Base-by-base conservation (phyloP, 176 grass and related monocot genomes). In the Themeda triandra region DNA sequence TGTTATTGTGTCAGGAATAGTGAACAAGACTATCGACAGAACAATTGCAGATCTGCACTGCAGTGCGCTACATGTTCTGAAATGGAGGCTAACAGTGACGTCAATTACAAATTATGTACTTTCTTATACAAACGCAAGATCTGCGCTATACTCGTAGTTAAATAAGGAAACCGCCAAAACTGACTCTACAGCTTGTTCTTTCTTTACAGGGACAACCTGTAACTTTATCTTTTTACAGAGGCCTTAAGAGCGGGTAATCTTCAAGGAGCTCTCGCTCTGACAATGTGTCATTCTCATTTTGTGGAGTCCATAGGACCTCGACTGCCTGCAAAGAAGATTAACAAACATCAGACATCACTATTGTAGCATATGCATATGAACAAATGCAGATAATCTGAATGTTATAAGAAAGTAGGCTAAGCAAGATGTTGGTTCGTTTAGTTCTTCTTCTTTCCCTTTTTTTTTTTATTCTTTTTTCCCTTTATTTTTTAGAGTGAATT, bases 221-320 rank as follows among this genome's bases (percentile, higher is more conserved):
- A 60, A 71, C 69, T 6, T 56, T 8, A 32, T 77, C 4, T 37
- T 37, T 86, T 42, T 73, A 99, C 66, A 99, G 84, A 63, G 96
- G 96, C 82, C 93, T 92, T 80, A 99, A 82, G 28, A 99, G 88
- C 4, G 92, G 84, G 66, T 99, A 99, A 80, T 99, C 93, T 87
- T 99, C 96, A 19, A 99, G 88, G 15, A 99, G 90, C 64, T 99
- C 96, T 27, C 86, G 69, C 84, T 96, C 96, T 25, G 93, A 94
- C 65, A 99, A 88, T 17, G 96, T 92, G 84, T 95, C 96, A 10
- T 88, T 90, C 77, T 99, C 93, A 40, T 96, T 96, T 76, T 99
- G 93, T 77, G 96, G 96, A 58, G 93, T 99, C 96, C 96, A 99
- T 13, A 99, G 80, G 53, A 94, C 91, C 88, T 99, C 96, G 3